Evolutionary conservation across 352 stramenopile genomes (phyloP), one percentile per base, ranked within the genome.

Genomic region (Phytophthora vignae): DNA sequence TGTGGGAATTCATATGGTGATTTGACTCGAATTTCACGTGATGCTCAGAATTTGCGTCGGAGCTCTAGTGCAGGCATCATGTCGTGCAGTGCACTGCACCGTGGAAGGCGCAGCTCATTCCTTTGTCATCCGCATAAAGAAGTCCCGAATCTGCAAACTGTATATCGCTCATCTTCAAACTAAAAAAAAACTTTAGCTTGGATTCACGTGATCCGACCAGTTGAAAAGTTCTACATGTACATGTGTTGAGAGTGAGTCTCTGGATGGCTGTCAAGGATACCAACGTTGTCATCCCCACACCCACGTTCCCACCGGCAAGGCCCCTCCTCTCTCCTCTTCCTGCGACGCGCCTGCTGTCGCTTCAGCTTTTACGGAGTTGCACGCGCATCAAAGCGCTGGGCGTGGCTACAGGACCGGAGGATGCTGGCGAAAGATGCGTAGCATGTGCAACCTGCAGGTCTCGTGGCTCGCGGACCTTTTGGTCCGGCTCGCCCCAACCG

Each of bases 291-390:
- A 12, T 12, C 31, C 31, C 31, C 31, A 38, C 53, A 74, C 36
- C 60, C 67, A 65, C 49, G 33, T 55, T 67, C 68, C 50, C 44
- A 27, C 40, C 12, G 40, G 40, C 19, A 27, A 55, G 67, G 62
- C 56, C 14, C 27, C 22, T 64, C 62, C 8, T 46, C 14, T 46
- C 31, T 67, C 48, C 42, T 71, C 56, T 71, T 75, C 62, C 68
- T 71, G 62, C 56, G 62, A 75, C 50, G 64, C 58, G 33, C 64
- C 69, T 76, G 69, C 69, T 76, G 69, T 75, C 71, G 50, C 52
- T 67, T 71, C 31, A 64, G 69, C 25, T 76, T 76, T 60, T 76
- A 76, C 69, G 64, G 69, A 76, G 69, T 55, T 73, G 69, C 56
- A 61, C n/a, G 57, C 52, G 55, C 55, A 58, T 59, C 38, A 46